phyloP scores from a whole-genome alignment of 225 moss, liverwort and hornwort genomes.

The Sphagnum tenellum region DNA sequence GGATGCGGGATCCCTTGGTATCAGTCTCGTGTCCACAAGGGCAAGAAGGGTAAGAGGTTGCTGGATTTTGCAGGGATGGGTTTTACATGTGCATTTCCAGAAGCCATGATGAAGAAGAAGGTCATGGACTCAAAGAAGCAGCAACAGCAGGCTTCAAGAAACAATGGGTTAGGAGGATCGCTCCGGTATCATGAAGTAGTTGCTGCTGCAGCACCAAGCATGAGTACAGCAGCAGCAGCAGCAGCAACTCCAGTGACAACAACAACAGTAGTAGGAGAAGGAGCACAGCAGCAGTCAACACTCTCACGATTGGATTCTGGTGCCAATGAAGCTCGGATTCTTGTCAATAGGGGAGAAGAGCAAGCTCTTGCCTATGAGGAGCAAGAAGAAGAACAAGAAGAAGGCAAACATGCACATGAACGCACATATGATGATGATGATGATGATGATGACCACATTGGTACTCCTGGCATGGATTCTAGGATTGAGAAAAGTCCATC shows the following conservation, averaged over 20 bases:
- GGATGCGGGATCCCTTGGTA: slow-evolving; percentile 93
- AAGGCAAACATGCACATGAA: no score
- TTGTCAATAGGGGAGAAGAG: no score
- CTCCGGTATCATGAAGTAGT: no score
- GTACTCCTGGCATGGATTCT: no score
- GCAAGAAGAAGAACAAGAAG: slow-evolving; percentile 5
- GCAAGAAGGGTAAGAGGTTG: slow-evolving; percentile 54
- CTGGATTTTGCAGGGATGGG: slow-evolving; percentile 59
- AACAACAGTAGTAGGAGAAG: no score
- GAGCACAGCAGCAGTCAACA: background rate
- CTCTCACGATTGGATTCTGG: slow-evolving; percentile 13
- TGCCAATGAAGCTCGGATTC: slow-evolving; percentile 1
- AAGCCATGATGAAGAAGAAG: slow-evolving; percentile 37
- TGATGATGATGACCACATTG: no score
- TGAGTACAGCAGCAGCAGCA: background rate
- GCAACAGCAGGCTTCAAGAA: no score
- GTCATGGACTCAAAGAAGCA: slow-evolving; percentile 13
- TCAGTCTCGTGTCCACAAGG: slow-evolving; percentile 61
- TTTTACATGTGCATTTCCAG: slow-evolving; percentile 57
- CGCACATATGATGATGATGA: no score
- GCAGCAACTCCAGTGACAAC: background rate
- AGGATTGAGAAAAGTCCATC: no score
- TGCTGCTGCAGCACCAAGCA: no score
- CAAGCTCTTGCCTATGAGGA: background rate
- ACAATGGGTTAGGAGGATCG: no score